Conservation (phyloP, 495 filamentous ascomycete species). For the Geopyxis carbonaria region DNA sequence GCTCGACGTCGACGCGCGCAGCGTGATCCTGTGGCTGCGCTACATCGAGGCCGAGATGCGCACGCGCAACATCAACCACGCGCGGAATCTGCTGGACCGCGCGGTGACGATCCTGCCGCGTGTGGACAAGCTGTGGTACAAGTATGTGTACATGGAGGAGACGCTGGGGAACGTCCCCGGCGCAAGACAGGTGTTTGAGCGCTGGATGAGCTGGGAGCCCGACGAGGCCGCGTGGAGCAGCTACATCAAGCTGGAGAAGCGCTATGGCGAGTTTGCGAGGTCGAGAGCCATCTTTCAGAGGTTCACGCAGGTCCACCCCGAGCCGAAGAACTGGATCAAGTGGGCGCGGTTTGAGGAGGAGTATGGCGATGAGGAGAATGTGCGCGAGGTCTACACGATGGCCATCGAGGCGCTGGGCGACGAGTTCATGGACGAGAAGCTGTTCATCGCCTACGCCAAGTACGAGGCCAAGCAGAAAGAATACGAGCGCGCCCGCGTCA, state of each 20-base stretch:
- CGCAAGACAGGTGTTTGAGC: constrained; percentile 85
- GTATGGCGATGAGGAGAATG: constrained; percentile 71
- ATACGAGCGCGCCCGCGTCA: constrained; percentile 83
- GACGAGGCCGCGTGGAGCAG: constrained; percentile 89
- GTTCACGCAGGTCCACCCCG: constrained; percentile 85
- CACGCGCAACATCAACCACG: constrained; percentile 91
- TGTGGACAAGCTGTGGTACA: constrained; percentile 94
- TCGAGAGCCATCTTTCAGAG: constrained; percentile 74
- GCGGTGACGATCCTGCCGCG: constrained; percentile 84
- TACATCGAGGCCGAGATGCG: constrained; percentile 97
- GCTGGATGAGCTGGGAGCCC: constrained; percentile 97
- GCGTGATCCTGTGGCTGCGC: constrained; percentile 62
- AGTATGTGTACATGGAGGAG: constrained; percentile 98
- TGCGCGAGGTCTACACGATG: constrained; percentile 78
- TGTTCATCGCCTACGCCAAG: constrained; percentile 76
- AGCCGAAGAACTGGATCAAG: constrained; percentile 95
- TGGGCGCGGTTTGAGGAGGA: constrained; percentile 98
- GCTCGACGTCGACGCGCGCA: constrained; percentile 75
- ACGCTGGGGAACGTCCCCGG: constrained; percentile 85
- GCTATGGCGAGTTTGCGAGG: constrained; percentile 75
- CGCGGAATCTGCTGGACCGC: constrained; percentile 81
- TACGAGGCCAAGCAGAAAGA: constrained; percentile 91
- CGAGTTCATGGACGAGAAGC: constrained; percentile 88
- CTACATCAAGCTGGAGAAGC: constrained; percentile 92
- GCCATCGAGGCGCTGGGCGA: constrained; percentile 86